Evolutionary conservation across 2,329 filamentous ascomycete species (phyloP), one percentile per base, ranked within the genome.

Genomic region (Talaromyces sp.): DNA sequence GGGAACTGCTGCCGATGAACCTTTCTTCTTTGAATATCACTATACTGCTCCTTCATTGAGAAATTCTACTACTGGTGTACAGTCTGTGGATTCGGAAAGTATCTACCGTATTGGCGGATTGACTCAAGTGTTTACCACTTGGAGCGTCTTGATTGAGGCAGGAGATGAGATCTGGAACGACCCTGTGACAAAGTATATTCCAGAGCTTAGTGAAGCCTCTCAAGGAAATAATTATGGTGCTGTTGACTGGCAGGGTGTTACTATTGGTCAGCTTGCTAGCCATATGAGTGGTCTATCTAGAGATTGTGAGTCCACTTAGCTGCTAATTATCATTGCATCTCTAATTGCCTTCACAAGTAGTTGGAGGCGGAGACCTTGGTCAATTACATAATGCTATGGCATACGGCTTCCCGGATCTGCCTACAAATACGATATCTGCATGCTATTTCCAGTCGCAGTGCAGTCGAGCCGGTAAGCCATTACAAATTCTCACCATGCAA

Each of bases 141-240:
- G 21, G 33, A 25, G 33, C 28, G 16, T 42, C 54, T 35, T 42
- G 54, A 40, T 25, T 23, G 35, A 42, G 25, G 35, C 35, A 18
- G 31, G 12, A 42, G 54, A 42, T 40, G 54, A 3, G 54, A 21
- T 40, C 28, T 76, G 73, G 69, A 75, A 75, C 58, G 75, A 79
- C 5, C 76, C 76, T 2, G 69, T 80, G 12, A 73, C 74, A 1
- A 76, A 77, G 14, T 75, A 75, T 57, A 67, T 80, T 2, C 75
- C 77, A 2, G 76, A 79, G 60, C 67, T 80, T 52, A 42, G 66
- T 18, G 16, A 14, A 46, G 9, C 42, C 23, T 18, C 42, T 25
- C 42, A 23, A 23, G 42, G 5, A 23, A 44, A 25, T 12, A 14
- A 33, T 21, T n/a, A 5, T 33, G 63, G 37, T 11, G 14, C 7